Evolutionary conservation across 805 yeast genomes (phyloP).

Genomic region (Metschnikowia dekortorum): DNA sequence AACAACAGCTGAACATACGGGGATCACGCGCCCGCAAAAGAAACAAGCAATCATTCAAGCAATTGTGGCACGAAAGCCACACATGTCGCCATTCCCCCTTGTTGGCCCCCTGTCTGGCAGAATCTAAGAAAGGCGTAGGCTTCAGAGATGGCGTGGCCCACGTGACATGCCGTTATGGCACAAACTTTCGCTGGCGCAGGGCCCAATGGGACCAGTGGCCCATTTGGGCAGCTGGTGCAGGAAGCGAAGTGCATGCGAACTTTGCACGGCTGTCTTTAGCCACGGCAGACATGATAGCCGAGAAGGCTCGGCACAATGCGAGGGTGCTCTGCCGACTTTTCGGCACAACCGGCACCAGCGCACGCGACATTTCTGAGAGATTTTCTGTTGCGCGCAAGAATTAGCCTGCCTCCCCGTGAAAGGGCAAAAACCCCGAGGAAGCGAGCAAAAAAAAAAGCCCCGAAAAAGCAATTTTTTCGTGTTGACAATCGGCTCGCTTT

Average conservation of each 20-base stretch:
- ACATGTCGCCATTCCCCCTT: no score
- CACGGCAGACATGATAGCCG: neutral
- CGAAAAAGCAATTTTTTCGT: constrained; percentile 1
- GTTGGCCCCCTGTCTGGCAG: no score
- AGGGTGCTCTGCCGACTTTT: neutral
- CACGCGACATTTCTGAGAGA: constrained; percentile 15
- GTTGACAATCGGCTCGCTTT: constrained; percentile 4
- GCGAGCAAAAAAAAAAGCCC: neutral
- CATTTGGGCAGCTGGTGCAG: neutral
- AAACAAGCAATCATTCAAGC: no score
- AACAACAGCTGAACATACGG: no score
- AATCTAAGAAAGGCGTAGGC: neutral
- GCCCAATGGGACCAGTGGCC: neutral
- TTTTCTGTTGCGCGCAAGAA: constrained; percentile 5
- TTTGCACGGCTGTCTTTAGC: neutral
- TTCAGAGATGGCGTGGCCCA: neutral
- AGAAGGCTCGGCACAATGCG: constrained; percentile 1
- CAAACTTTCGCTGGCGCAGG: neutral
- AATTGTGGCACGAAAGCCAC: no score
- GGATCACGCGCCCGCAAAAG: no score
- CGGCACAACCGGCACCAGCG: constrained; percentile 7
- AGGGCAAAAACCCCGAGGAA: neutral
- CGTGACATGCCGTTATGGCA: neutral
- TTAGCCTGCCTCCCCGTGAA: neutral
- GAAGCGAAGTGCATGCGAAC: neutral